Evolutionary conservation across 352 stramenopile genomes (phyloP).

Genomic region (Globisporangium abappressorium): DNA sequence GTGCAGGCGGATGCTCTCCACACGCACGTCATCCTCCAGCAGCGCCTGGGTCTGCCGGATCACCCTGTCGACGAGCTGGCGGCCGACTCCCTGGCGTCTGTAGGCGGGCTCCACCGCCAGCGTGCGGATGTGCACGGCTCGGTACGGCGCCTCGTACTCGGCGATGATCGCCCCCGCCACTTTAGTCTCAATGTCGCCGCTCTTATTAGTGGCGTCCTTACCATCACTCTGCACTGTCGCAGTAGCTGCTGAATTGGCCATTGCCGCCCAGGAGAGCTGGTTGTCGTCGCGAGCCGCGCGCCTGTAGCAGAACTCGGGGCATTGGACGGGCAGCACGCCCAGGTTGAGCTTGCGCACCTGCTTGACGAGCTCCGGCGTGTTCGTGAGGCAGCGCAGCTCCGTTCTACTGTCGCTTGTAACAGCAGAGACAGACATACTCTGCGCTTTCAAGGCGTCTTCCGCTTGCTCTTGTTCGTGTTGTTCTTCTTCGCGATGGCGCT

Average conservation of each 20-base stretch:
- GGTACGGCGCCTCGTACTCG: conserved; percentile 32
- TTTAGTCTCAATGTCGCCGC: background rate
- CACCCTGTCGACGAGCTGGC: conserved; percentile 33
- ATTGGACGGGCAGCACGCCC: conserved; percentile 62
- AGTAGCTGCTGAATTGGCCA: background rate
- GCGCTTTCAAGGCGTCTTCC: background rate
- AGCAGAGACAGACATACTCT: conserved; percentile 6
- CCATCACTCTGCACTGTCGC: background rate
- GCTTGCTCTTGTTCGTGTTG: background rate
- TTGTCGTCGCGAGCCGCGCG: conserved; percentile 43
- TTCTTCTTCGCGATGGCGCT: conserved; percentile 21
- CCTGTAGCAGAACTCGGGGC: conserved; percentile 60
- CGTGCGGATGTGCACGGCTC: conserved; percentile 40
- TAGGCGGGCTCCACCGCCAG: conserved; percentile 31
- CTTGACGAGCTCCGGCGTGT: conserved; percentile 39
- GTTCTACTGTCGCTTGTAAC: conserved; percentile 20
- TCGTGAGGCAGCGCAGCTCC: conserved; percentile 43
- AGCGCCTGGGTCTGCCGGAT: conserved; percentile 21
- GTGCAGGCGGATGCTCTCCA: conserved; percentile 41
- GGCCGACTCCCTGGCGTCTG: conserved; percentile 40
- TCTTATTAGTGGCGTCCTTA: background rate
- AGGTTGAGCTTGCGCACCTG: conserved; percentile 65
- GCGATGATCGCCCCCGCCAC: conserved; percentile 34
- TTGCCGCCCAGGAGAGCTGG: conserved; percentile 46
- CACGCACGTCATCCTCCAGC: background rate